Conservation (phyloP, 2,329 filamentous ascomycete genomes). For the Corinectria fuckeliana region DNA sequence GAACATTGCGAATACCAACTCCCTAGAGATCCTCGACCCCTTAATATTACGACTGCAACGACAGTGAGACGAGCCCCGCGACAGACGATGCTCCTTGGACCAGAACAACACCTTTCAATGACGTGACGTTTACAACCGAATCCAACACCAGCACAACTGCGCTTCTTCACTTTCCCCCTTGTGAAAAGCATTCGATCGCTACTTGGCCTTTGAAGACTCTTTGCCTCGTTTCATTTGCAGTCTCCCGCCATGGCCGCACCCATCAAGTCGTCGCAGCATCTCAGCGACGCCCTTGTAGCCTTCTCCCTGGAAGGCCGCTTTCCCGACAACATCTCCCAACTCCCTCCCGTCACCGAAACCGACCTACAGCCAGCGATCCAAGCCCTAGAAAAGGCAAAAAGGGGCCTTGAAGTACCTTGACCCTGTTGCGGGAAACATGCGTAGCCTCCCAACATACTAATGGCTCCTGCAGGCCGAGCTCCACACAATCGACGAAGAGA, state of each 20-base stretch:
- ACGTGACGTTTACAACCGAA: slow-evolving; percentile 15
- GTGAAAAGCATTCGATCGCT: too few relatives aligned
- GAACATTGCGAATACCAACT: too few relatives aligned
- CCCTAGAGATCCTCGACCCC: not conserved
- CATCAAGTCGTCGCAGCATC: slow-evolving; percentile 37
- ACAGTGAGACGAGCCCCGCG: not conserved
- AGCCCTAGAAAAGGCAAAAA: slow-evolving; percentile 45
- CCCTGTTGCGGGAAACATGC: not conserved
- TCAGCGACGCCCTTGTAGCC: slow-evolving; percentile 49
- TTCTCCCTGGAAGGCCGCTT: slow-evolving; percentile 51
- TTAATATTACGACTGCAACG: not conserved
- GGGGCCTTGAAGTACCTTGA: slow-evolving; percentile 47
- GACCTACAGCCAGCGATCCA: slow-evolving; percentile 49
- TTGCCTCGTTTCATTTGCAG: too few relatives aligned
- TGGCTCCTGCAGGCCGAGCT: slow-evolving; percentile 62
- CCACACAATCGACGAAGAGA: slow-evolving; percentile 75
- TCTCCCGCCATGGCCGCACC: slow-evolving; percentile 40
- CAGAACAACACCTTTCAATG: slow-evolving; percentile 2
- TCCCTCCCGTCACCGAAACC: slow-evolving; percentile 47
- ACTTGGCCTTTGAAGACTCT: too few relatives aligned
- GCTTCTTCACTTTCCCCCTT: not conserved
- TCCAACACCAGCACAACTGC: not conserved
- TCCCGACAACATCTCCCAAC: slow-evolving; percentile 47
- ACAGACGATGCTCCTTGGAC: slow-evolving; percentile 2
- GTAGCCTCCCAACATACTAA: slow-evolving; percentile 25